A percentile compares a stretch with the other conserved stretches of the same genome.
Evolutionary conservation across 1,139 yeast species (phyloP).

Genomic region (Kodamaea derodonti): DNA sequence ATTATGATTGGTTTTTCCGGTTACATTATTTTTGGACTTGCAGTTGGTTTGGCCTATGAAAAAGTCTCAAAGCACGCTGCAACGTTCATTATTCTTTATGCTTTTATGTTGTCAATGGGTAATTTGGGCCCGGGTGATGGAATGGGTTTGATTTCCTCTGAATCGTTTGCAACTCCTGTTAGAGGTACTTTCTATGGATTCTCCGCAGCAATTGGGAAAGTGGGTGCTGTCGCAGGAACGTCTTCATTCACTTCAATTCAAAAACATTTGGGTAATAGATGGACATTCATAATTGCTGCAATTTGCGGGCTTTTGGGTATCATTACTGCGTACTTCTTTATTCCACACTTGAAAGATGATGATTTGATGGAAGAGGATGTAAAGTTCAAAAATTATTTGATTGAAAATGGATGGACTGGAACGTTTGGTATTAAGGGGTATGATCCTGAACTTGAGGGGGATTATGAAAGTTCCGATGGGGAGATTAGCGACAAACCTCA

Average conservation of each 20-base stretch:
- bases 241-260: constrained; percentile 43
- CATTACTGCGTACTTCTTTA: constrained; percentile 52
- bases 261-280: constrained; percentile 19
- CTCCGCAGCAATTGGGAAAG: constrained; percentile 48
- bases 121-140: constrained; percentile 77
- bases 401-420: constrained; percentile 67
- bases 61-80: constrained; percentile 47
- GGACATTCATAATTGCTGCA: constrained; percentile 59
- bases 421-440: constrained; percentile 44
- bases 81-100: constrained; percentile 55
- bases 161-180: constrained; percentile 69
- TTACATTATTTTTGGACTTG: constrained; percentile 55
- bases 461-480: constrained; percentile 3
- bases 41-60: constrained; percentile 54
- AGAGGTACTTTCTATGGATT: constrained; percentile 61
- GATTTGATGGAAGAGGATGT: constrained; percentile 67
- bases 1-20: constrained; percentile 57
- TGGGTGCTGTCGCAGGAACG: constrained; percentile 50
- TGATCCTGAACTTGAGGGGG: constrained; percentile 11
- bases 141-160: constrained; percentile 67
- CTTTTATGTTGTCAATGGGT: constrained; percentile 56
- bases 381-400: constrained; percentile 56
- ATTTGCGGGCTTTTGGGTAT: constrained; percentile 67
- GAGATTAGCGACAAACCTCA: no score
- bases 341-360: constrained; percentile 65